Percentiles rank a stretch among this genome's conserved stretches.
phyloP scores from a whole-genome alignment of 208 protist genomes.

The Acanthamoeba lugdunensis region DNA sequence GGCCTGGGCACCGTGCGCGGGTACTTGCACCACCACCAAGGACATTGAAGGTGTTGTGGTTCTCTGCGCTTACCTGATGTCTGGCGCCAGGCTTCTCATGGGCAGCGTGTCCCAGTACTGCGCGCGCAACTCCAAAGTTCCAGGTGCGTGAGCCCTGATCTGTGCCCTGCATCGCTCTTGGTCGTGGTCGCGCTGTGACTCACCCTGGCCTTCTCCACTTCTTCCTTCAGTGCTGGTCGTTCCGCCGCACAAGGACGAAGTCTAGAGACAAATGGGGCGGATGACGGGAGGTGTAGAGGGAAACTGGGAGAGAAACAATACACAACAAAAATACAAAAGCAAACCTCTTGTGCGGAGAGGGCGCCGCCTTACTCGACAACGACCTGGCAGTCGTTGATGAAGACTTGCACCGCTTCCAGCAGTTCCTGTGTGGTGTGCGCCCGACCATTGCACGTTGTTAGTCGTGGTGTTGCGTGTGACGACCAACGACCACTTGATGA shows the following conservation, averaged over 20 bases:
- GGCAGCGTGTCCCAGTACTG: slow-evolving; percentile 21
- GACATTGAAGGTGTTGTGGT: not conserved
- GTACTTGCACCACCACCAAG: not conserved
- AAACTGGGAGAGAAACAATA: not conserved
- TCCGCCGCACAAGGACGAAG: not conserved
- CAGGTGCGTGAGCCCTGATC: not conserved
- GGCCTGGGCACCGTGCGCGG: not conserved
- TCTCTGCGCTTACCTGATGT: not conserved
- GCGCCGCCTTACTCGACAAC: not conserved
- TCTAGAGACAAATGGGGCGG: no score
- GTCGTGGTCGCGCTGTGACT: not conserved
- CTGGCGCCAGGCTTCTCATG: not conserved
- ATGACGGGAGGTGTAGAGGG: not conserved
- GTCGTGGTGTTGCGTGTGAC: no score
- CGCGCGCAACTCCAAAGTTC: not conserved
- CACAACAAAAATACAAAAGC: not conserved
- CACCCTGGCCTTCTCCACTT: not conserved
- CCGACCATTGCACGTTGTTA: not conserved
- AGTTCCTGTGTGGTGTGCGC: not conserved
- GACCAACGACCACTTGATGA: not conserved
- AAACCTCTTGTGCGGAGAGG: not conserved
- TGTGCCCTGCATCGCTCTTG: not conserved
- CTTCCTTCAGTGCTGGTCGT: not conserved
- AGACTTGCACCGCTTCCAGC: not conserved
- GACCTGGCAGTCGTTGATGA: not conserved